Base-by-base conservation (phyloP, 2,329 filamentous ascomycete species). In the Verticillium albo-atrum region DNA sequence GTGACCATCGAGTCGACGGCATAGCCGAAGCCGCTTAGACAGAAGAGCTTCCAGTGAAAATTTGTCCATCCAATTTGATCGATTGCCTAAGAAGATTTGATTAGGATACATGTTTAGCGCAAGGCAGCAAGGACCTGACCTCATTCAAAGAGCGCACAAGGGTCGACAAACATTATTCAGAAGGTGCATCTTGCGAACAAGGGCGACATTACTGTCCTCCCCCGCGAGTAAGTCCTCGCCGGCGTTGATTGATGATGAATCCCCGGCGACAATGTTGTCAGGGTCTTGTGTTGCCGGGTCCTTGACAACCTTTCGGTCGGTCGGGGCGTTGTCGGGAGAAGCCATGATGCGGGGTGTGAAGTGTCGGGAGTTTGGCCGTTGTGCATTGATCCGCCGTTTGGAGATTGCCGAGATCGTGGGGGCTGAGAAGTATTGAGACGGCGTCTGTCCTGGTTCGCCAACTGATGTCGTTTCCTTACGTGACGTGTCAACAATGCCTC, bases 101-200 rank as follows among this genome's bases (percentile, higher is more conserved):
- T 63, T 20, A 63, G 61, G 34, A 9, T 26, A 12, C 14, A 53
- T 52, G 27, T 25, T 14, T 12, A 1, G 27, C 30, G 32, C 30
- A 32, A 50, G 15, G 56, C 17, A 47, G 17, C 37, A 17, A n/a
- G n/a, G n/a, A n/a, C n/a, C n/a, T n/a, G n/a, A n/a, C n/a, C n/a
- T n/a, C 10, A 12, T 14, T 2, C 20, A 51, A 23, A 51, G 25
- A 20, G 17, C 20, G 25, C 20, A 6, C 20, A 20, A 25, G 52
- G 30, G 50, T 23, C 32, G 15, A 34, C 28, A 72, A 66, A 85
- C 85, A 70, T 90, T 82, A 68, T 90, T 90, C 61, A 90, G 81
- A 28, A 90, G 75, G 65, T 86, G 81, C 85, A 89, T 90, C 70
- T 90, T 89, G 47, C 81, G 81, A 65, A 84, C 83, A 52, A 89